Evolutionary conservation across 441 rosid genomes (phyloP).

Genomic region (Croton laevigatus): DNA sequence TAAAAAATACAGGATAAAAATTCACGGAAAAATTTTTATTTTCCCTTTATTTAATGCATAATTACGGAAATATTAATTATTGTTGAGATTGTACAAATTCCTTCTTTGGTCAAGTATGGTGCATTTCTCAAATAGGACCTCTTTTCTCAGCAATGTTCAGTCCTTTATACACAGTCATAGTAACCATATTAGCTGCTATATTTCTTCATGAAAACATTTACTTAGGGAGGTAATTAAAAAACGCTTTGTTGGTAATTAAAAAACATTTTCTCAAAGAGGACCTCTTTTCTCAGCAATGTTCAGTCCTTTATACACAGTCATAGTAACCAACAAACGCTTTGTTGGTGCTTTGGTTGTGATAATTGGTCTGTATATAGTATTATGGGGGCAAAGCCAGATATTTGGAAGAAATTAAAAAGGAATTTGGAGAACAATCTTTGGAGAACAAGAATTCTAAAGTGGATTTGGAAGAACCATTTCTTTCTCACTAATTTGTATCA

Average conservation of each 20-base stretch:
- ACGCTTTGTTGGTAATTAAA: too few relatives aligned
- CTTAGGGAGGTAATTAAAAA: conserved; percentile 47
- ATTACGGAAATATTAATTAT: too few relatives aligned
- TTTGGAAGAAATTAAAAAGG: conserved; percentile 14
- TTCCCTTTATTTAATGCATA: too few relatives aligned
- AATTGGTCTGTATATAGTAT: conserved; percentile 56
- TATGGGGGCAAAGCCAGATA: conserved; percentile 78
- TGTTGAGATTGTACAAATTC: too few relatives aligned
- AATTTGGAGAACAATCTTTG: too few relatives aligned
- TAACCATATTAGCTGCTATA: conserved; percentile 46
- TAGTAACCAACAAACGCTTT: conserved; percentile 51
- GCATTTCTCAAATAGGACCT: conserved; percentile 55
- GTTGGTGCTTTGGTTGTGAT: conserved; percentile 58
- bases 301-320: conserved; percentile 56
- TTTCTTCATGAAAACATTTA: conserved; percentile 50
- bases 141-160: conserved; percentile 56
- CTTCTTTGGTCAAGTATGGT: conserved; percentile 45
- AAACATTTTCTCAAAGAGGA: conserved; percentile 53
- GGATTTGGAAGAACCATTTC: too few relatives aligned
- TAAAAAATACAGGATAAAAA: too few relatives aligned
- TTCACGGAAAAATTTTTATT: too few relatives aligned
- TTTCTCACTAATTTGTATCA: too few relatives aligned
- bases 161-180: conserved; percentile 57
- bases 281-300: conserved; percentile 60
- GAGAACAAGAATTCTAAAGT: too few relatives aligned